Conservation (phyloP, 2,329 filamentous ascomycete species). For the Cyphellophora attinorum region DNA sequence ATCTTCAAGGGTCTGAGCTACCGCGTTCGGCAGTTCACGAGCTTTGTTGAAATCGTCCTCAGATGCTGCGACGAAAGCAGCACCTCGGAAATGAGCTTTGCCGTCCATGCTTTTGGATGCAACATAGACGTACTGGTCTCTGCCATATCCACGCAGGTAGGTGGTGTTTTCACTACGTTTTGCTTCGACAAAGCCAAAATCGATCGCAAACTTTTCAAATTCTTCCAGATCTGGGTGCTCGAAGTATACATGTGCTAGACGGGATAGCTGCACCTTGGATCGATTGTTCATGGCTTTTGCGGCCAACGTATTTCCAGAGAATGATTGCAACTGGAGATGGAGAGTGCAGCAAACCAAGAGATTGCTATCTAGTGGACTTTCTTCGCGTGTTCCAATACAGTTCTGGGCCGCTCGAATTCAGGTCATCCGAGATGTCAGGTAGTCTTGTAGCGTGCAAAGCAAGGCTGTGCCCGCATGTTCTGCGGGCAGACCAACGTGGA, state of each 20-base stretch:
- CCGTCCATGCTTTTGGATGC: slow-evolving; percentile 40
- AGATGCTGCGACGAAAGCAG: slow-evolving; percentile 48
- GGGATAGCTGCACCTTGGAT: too few species aligned
- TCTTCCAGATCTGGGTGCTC: slow-evolving; percentile 21
- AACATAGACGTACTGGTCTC: slow-evolving; percentile 51
- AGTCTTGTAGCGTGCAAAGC: too few species aligned
- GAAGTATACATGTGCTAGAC: slow-evolving; percentile 23
- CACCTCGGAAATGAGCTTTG: slow-evolving; percentile 46
- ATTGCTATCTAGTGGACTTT: too few species aligned
- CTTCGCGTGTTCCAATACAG: too few species aligned
- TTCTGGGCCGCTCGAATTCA: too few species aligned
- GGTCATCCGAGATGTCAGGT: too few species aligned
- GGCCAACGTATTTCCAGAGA: too few species aligned
- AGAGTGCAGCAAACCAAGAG: too few species aligned
- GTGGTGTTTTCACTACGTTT: slow-evolving; percentile 30
- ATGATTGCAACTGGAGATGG: too few species aligned
- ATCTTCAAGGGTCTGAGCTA: slow-evolving; percentile 39
- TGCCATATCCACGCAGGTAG: slow-evolving; percentile 54
- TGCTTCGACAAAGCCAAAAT: slow-evolving; percentile 24
- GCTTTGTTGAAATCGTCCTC: slow-evolving; percentile 46
- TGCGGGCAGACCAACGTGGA: too few species aligned
- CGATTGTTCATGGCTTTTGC: too few species aligned
- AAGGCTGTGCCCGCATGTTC: too few species aligned
- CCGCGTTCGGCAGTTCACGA: slow-evolving; percentile 39
- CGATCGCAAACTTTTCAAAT: slow-evolving; percentile 20